Conservation (phyloP, 805 yeast species). For the Starmerella bombicola region DNA sequence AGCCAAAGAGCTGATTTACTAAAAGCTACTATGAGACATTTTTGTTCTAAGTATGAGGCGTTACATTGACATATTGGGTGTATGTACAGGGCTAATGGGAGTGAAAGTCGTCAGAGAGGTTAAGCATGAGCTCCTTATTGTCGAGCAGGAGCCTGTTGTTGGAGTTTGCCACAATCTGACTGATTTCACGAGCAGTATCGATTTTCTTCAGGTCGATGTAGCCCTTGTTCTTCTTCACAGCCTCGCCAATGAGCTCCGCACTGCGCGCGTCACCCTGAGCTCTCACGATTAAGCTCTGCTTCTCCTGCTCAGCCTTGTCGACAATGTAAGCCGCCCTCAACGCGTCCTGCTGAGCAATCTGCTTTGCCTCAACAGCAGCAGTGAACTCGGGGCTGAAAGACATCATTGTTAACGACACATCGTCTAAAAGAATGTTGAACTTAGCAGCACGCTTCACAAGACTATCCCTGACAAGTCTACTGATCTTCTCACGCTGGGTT, state of each 20-base stretch:
- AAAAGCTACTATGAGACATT: too few relatives aligned
- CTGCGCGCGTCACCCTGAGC: conserved; percentile 98
- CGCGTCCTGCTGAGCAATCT: conserved; percentile 98
- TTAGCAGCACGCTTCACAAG: conserved; percentile 81
- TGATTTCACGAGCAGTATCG: conserved; percentile 95
- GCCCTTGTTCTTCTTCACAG: conserved; percentile 90
- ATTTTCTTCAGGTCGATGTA: conserved; percentile 93
- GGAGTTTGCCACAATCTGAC: conserved; percentile 66
- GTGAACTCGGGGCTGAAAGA: conserved; percentile 97
- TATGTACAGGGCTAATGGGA: conserved; percentile 3
- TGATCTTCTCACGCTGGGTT: conserved; percentile 96
- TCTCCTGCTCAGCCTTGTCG: conserved; percentile 94
- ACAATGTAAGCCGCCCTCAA: conserved; percentile 96
- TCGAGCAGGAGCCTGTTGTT: conserved; percentile 88
- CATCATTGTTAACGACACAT: conserved; percentile 93
- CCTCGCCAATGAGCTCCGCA: conserved; percentile 97
- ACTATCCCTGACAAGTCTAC: conserved; percentile 80
- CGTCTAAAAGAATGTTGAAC: conserved; percentile 80
- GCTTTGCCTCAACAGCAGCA: conserved; percentile 95
- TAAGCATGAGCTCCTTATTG: conserved; percentile 79
- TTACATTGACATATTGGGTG: too few relatives aligned
- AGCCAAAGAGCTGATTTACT: too few relatives aligned
- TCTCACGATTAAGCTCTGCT: conserved; percentile 90
- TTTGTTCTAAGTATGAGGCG: too few relatives aligned
- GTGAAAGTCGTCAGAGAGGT: conserved; percentile 59